These are phyloP conservation scores for Penicillium dipodomyicola DNA, from an alignment of 495 filamentous ascomycete species.

Conservation along the genomic window DNA sequence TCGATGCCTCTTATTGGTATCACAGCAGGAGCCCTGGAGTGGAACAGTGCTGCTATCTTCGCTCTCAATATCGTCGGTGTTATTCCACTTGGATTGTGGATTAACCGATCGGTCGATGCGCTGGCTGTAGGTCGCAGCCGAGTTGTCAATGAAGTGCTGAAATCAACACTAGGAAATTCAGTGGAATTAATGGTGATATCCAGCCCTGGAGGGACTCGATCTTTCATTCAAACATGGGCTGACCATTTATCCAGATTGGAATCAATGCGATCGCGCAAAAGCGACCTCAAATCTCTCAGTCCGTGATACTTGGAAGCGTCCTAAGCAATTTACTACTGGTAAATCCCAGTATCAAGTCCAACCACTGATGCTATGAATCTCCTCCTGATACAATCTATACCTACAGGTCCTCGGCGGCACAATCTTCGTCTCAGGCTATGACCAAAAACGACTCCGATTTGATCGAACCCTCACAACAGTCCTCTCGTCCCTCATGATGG, in stretches of 20 bases:
- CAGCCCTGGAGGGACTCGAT: background rate
- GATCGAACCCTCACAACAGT: conserved; percentile 23
- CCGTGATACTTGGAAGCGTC: conserved; percentile 23
- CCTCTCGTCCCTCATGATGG: conserved; percentile 29
- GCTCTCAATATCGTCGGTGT: conserved; percentile 21
- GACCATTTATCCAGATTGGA: conserved; percentile 13
- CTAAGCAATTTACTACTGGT: conserved; percentile 27
- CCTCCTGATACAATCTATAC: background rate
- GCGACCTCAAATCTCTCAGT: conserved; percentile 18
- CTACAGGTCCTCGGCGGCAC: conserved; percentile 25
- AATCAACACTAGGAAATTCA: conserved; percentile 28
- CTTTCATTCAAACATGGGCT: background rate
- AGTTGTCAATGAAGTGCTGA: conserved; percentile 22
- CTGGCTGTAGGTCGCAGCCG: conserved; percentile 13
- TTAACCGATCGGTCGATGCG: conserved; percentile 19
- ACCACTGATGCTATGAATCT: background rate
- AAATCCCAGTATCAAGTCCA: background rate
- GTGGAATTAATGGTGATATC: conserved; percentile 26
- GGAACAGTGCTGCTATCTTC: conserved; percentile 15
- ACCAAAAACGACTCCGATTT: conserved; percentile 24
- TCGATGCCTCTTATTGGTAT: conserved; percentile 19
- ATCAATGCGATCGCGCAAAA: conserved; percentile 18
- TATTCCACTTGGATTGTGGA: conserved; percentile 17
- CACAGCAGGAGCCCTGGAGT: conserved; percentile 6
- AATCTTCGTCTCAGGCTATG: conserved; percentile 21